phyloP scores from a whole-genome alignment of 148 eudicot genomes.

The Chenopodium album region DNA sequence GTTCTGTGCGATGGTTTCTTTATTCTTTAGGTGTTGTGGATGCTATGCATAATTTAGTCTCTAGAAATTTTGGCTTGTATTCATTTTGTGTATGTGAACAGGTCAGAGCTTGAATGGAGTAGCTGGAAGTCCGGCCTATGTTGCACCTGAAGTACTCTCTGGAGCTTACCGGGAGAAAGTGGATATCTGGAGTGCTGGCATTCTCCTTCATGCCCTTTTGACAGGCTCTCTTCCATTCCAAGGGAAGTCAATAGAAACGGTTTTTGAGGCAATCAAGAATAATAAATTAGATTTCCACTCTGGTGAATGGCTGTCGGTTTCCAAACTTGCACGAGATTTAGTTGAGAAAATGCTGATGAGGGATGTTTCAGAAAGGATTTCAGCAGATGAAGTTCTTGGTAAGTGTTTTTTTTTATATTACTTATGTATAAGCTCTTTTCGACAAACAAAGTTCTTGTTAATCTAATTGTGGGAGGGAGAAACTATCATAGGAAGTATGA shows the following conservation, averaged over 20 bases:
- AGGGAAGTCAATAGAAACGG: conserved; percentile 72
- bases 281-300: conserved; percentile 66
- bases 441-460: background rate
- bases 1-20: background rate
- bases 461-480: background rate
- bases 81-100: conserved; percentile 23
- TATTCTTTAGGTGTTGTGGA: background rate
- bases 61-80: background rate
- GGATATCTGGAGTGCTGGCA: conserved; percentile 97
- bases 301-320: conserved; percentile 75
- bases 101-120: conserved; percentile 83
- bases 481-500: background rate
- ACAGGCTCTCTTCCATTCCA: conserved; percentile 77
- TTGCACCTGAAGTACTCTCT: conserved; percentile 84
- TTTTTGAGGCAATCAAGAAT: conserved; percentile 84
- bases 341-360: conserved; percentile 67
- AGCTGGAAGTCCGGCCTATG: conserved; percentile 98
- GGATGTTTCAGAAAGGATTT: conserved; percentile 59
- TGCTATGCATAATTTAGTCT: background rate
- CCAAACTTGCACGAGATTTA: conserved; percentile 84
- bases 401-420: conserved; percentile 22
- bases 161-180: conserved; percentile 83
- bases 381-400: conserved; percentile 87
- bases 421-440: background rate
- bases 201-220: conserved; percentile 83